Evolutionary conservation across 1,139 yeast species (phyloP).

Genomic region (Candida tropicalis): DNA sequence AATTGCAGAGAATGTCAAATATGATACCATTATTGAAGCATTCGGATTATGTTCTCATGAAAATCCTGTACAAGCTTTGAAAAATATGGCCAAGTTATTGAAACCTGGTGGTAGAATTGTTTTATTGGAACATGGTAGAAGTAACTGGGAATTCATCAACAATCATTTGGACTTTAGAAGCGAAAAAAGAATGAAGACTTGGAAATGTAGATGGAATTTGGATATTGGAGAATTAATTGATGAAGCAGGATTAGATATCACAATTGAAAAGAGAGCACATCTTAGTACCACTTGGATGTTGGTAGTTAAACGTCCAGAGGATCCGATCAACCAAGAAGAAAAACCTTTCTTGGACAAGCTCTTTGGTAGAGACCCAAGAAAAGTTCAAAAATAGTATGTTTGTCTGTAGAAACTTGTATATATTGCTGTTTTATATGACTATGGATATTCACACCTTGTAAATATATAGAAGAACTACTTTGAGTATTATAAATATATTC

Average conservation of each 20-base stretch:
- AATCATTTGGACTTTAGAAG: slow-evolving; percentile 82
- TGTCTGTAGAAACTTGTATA: no score
- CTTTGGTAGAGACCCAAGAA: slow-evolving; percentile 33
- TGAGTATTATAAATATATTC: slow-evolving; percentile 16
- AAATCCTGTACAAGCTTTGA: slow-evolving; percentile 82
- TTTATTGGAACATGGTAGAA: slow-evolving; percentile 89
- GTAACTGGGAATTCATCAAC: slow-evolving; percentile 77
- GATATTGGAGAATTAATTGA: slow-evolving; percentile 87
- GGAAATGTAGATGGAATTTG: slow-evolving; percentile 98
- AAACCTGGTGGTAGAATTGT: slow-evolving; percentile 92
- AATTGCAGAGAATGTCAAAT: slow-evolving; percentile 58
- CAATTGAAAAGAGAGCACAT: slow-evolving; percentile 78
- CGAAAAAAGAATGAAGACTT: slow-evolving; percentile 77
- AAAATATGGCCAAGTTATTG: slow-evolving; percentile 69
- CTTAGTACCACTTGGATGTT: slow-evolving; percentile 94
- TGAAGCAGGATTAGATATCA: slow-evolving; percentile 81
- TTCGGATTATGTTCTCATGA: slow-evolving; percentile 96
- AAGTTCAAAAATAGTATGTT: slow-evolving; percentile 16
- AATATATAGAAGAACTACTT: slow-evolving; percentile 4
- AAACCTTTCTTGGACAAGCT: slow-evolving; percentile 47
- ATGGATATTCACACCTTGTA: slow-evolving; percentile 9
- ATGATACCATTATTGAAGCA: slow-evolving; percentile 91
- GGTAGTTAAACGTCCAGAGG: slow-evolving; percentile 73
- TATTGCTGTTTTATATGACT: no score
- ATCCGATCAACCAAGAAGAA: slow-evolving; percentile 47